Evolutionary conservation across 306 rosid genomes (phyloP).

Genomic region (Trifolium fragiferum): DNA sequence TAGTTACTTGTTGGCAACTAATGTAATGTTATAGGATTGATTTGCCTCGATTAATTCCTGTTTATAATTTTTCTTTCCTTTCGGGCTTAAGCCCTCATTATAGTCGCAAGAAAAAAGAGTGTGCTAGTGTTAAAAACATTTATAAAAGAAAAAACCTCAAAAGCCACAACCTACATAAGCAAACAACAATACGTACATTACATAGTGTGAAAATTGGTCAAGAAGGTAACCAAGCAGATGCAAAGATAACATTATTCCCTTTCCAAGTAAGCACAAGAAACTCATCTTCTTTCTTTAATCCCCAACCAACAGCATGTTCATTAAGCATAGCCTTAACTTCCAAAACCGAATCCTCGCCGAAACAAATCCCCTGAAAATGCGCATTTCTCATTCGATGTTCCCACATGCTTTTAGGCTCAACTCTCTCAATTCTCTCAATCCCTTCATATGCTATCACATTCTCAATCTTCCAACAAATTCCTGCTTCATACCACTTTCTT

Average conservation of each 20-base stretch:
- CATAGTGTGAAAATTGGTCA: slow-evolving; percentile 35
- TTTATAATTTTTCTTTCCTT: too few species aligned
- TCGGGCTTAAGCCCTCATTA: too few species aligned
- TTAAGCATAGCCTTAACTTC: slow-evolving; percentile 84
- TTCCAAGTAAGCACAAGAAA: slow-evolving; percentile 88
- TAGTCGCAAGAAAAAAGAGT: too few species aligned
- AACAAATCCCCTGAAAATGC: slow-evolving; percentile 52
- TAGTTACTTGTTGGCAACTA: too few species aligned
- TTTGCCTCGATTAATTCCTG: too few species aligned
- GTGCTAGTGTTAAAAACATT: too few species aligned
- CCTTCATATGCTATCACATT: slow-evolving; percentile 86
- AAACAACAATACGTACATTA: not conserved
- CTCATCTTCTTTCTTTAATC: slow-evolving; percentile 81
- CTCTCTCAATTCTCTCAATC: slow-evolving; percentile 69
- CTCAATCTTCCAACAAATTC: slow-evolving; percentile 87
- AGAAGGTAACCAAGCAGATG: slow-evolving; percentile 81
- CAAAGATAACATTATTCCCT: slow-evolving; percentile 89
- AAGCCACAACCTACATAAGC: too few species aligned
- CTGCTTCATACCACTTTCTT: slow-evolving; percentile 88
- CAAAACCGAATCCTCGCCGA: slow-evolving; percentile 63
- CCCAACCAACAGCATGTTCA: slow-evolving; percentile 97
- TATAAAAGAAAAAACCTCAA: too few species aligned
- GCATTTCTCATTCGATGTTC: slow-evolving; percentile 69
- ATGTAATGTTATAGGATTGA: too few species aligned
- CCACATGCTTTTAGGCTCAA: slow-evolving; percentile 68